These are phyloP conservation scores for Emiliania huxleyi DNA, from an alignment of 78 protist species.

Conservation along the genomic window DNA sequence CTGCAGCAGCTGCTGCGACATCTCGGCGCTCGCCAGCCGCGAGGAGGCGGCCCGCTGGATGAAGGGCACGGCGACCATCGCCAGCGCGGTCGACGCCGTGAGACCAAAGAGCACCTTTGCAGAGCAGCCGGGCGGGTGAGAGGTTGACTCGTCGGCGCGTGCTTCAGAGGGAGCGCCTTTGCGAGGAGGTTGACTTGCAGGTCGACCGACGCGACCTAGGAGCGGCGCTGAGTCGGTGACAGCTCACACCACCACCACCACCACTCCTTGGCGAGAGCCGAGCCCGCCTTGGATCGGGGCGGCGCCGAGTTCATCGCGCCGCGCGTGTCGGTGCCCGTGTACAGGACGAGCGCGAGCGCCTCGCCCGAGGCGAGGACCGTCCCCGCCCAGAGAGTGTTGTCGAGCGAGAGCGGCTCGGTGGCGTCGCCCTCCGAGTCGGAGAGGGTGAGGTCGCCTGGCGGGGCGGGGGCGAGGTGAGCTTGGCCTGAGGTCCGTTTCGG, in stretches of 20 bases:
- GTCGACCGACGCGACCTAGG: constrained; percentile 87
- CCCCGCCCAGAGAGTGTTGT: constrained; percentile 96
- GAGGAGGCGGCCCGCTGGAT: background rate
- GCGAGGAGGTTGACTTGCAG: too few species aligned
- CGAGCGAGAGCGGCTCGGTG: constrained; percentile 82
- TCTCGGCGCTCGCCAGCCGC: background rate
- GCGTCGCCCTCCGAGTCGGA: background rate
- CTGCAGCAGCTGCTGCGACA: background rate
- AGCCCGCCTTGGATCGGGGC: constrained; percentile 82
- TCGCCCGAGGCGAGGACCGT: constrained; percentile 91
- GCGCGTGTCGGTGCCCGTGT: constrained; percentile 95
- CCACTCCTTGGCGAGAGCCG: too few species aligned
- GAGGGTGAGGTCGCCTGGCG: background rate
- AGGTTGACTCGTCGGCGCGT: too few species aligned
- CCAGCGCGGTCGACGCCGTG: background rate
- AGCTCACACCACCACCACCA: too few species aligned
- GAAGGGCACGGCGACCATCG: background rate
- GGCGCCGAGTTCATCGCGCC: constrained; percentile 83
- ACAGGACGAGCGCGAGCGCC: constrained; percentile 67
- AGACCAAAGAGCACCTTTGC: constrained; percentile 3
- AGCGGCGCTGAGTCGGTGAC: constrained; percentile 59
- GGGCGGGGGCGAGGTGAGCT: background rate
- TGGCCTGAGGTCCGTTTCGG: too few species aligned
- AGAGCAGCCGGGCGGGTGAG: too few species aligned
- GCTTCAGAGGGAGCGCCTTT: too few species aligned